These are phyloP conservation scores for Phialophora verrucosa DNA, from an alignment of 2,329 filamentous ascomycete species.

Conservation along the genomic window DNA sequence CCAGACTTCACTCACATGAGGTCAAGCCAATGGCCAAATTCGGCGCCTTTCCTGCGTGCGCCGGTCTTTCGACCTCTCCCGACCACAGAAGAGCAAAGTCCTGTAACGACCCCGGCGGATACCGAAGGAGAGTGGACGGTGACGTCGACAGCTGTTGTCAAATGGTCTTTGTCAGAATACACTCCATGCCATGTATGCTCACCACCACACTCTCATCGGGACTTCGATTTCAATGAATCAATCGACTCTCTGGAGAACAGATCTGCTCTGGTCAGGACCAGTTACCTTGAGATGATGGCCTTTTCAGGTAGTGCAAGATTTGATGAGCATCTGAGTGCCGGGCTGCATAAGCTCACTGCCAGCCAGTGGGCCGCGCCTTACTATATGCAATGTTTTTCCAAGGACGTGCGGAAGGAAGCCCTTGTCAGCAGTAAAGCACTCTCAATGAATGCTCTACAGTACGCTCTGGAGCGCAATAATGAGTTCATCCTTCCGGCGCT, in stretches of 20 bases:
- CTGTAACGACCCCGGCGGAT: not conserved
- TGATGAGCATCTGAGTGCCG: not conserved
- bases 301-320: not conserved
- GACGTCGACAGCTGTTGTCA: not conserved
- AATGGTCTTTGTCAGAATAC: not conserved
- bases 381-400: slow-evolving; percentile 19
- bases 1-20: not conserved
- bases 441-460: slow-evolving; percentile 23
- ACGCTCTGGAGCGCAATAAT: slow-evolving; percentile 25
- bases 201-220: slow-evolving; percentile 11
- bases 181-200: not conserved
- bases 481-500: slow-evolving; percentile 30
- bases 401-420: not conserved
- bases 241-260: slow-evolving; percentile 10
- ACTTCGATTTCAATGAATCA: slow-evolving; percentile 14
- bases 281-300: not conserved
- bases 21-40: not conserved
- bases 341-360: slow-evolving; percentile 23
- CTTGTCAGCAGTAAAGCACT: slow-evolving; percentile 17
- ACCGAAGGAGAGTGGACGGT: not conserved
- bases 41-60: not conserved
- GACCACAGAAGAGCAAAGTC: not conserved
- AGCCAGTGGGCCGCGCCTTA: slow-evolving; percentile 26
- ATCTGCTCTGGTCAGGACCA: not conserved
- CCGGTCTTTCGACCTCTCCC: not conserved